Evolutionary conservation across 140 eudicot species (phyloP), one percentile per base, ranked within the genome.

Genomic region (Anethum foeniculum): DNA sequence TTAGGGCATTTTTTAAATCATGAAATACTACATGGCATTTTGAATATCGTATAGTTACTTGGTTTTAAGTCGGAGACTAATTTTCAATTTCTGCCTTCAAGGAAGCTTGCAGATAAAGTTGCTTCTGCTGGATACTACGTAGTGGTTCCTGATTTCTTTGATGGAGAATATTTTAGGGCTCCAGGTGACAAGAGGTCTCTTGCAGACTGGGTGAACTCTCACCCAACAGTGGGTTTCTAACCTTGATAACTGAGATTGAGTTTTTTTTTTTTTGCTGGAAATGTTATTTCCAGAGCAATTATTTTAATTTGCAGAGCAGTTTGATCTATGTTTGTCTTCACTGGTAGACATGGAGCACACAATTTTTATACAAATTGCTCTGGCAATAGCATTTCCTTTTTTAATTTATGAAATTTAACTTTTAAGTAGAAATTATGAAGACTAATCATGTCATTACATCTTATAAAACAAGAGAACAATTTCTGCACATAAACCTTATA

Each of bases 41-140:
- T 41, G 15, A 21, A 21, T 41, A 43, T 19, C 25, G 32, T 11
- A 2, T 7, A 41, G 13, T 41, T 41, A 39, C 28, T 41, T 41
- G 6, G 13, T 43, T 73, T 10, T 56, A 74, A 44, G 23, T 5
- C 36, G 7, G 76, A 72, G 52, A 19, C 58, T 74, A 54, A 44
- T 4, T 25, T 44, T 3, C 5, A n/a, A 43, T 43, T 19, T 43
- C 39, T 43, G 5, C 4, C 30, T 36, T 15, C 19, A 34, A 88
- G 92, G 87, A 82, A 84, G 76, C 77, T 86, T 52, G 92, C 92
- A 1, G 87, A 89, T 78, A 83, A 85, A 85, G 90, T 85, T 11
- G 90, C 86, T 12, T 81, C 71, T 71, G 85, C 86, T 64, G 93
- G 93, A 79, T 89, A 74, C 82, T 87, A 82, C 77, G 86, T 85